phyloP scores from a whole-genome alignment of 768 basidiomycete genomes.

The Mycena indigotica region DNA sequence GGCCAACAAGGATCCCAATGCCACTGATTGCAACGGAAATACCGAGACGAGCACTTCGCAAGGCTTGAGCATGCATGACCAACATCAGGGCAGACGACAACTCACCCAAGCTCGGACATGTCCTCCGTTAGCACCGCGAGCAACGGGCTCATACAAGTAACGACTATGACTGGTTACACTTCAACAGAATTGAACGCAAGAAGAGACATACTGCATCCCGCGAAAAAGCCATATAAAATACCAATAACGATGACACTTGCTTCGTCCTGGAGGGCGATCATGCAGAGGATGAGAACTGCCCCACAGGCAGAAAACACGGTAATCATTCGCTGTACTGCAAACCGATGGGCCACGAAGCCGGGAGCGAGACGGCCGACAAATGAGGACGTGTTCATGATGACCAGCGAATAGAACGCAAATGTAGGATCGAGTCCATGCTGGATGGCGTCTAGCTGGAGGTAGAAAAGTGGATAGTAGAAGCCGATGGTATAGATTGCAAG shows the following conservation, averaged over 20 bases:
- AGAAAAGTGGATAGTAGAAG: slow-evolving; percentile 38
- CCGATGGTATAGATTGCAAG: slow-evolving; percentile 24
- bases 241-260: slow-evolving; percentile 31
- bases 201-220: slow-evolving; percentile 36
- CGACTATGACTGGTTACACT: slow-evolving; percentile 23
- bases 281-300: slow-evolving; percentile 33
- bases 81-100: not conserved
- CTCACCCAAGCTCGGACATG: slow-evolving; percentile 40
- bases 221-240: slow-evolving; percentile 35
- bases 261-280: slow-evolving; percentile 32
- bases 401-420: slow-evolving; percentile 44
- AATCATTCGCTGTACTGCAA: slow-evolving; percentile 33
- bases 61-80: slow-evolving; percentile 27
- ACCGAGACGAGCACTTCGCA: slow-evolving; percentile 20
- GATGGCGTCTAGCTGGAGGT: slow-evolving; percentile 38
- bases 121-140: slow-evolving; percentile 34
- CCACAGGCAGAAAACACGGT: slow-evolving; percentile 26
- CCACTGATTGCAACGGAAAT: not conserved
- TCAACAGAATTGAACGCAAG: not conserved
- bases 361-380: slow-evolving; percentile 42
- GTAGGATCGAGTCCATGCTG: slow-evolving; percentile 29
- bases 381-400: slow-evolving; percentile 40
- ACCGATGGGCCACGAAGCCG: slow-evolving; percentile 32
- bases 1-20: slow-evolving; percentile 25
- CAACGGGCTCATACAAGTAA: slow-evolving; percentile 34